These are phyloP conservation scores for Fusarium clavum DNA, from an alignment of 2,329 filamentous ascomycete species.

Conservation along the genomic window DNA sequence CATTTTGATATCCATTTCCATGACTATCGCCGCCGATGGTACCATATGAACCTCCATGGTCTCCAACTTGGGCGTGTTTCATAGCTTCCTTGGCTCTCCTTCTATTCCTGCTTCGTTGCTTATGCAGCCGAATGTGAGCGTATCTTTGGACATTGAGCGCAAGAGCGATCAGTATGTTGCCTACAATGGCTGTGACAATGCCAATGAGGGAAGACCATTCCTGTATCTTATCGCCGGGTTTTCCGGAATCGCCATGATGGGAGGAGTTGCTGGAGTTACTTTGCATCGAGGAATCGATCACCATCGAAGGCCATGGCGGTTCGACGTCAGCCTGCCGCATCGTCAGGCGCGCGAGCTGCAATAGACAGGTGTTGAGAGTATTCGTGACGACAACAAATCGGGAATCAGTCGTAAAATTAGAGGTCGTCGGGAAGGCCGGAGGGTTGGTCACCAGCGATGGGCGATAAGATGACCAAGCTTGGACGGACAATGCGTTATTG, in stretches of 20 bases:
- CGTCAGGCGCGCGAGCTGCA: slow-evolving; percentile 37
- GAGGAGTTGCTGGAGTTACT: slow-evolving; percentile 26
- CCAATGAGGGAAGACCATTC: slow-evolving; percentile 95
- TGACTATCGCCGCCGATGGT: slow-evolving; percentile 44
- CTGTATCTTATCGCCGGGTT: slow-evolving; percentile 63
- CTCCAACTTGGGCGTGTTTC: slow-evolving; percentile 56
- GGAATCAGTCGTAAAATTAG: slow-evolving; percentile 13
- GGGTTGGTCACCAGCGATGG: slow-evolving; percentile 18
- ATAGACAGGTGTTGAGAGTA: slow-evolving; percentile 32
- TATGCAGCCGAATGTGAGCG: slow-evolving; percentile 86
- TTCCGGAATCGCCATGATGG: slow-evolving; percentile 40
- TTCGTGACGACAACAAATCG: slow-evolving; percentile 15
- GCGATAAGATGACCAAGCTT: slow-evolving; percentile 29
- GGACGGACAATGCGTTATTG: slow-evolving; percentile 25
- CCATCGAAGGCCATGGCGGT: slow-evolving; percentile 41
- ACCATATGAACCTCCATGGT: slow-evolving; percentile 51
- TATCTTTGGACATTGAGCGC: slow-evolving; percentile 97
- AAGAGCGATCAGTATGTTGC: slow-evolving; percentile 93
- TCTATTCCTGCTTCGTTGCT: slow-evolving; percentile 71
- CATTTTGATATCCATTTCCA: slow-evolving; percentile 41
- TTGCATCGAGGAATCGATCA: slow-evolving; percentile 31
- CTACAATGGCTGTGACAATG: slow-evolving; percentile 90
- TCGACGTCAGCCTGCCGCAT: slow-evolving; percentile 44
- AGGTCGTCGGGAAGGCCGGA: slow-evolving; percentile 9
- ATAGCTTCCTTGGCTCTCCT: slow-evolving; percentile 66